phyloP scores from a whole-genome alignment of 129 eudicot genomes.

The Logfia minima region DNA sequence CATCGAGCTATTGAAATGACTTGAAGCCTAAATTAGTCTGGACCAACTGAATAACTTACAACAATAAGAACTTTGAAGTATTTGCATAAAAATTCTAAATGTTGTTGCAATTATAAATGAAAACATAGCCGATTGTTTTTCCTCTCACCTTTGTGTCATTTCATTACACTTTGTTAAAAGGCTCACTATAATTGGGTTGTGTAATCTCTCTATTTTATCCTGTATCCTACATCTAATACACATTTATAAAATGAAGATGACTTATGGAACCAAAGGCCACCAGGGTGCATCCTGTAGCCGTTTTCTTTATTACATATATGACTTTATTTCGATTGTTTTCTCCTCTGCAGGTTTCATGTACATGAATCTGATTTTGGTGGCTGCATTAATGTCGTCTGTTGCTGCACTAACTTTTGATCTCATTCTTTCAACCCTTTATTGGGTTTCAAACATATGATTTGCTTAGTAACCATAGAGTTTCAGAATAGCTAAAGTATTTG shows the following conservation, averaged over 20 bases:
- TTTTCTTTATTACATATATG: not conserved
- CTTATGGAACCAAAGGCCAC: not conserved
- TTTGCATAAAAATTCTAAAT: not conserved
- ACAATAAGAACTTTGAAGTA: not conserved
- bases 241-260: not conserved
- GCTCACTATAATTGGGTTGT: not conserved
- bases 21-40: not conserved
- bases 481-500: constrained; percentile 14
- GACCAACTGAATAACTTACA: not conserved
- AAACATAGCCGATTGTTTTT: not conserved
- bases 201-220: not conserved
- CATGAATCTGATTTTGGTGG: constrained; percentile 16
- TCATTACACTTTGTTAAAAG: not conserved
- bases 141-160: not conserved
- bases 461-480: constrained; percentile 17
- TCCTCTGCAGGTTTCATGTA: constrained; percentile 23
- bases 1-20: not conserved
- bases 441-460: constrained; percentile 36
- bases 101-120: not conserved
- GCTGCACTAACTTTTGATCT: constrained; percentile 34
- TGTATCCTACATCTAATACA: not conserved
- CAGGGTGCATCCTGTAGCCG: not conserved
- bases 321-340: not conserved
- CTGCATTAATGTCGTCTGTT: constrained; percentile 5
- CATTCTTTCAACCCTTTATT: constrained; percentile 42